A percentile compares a stretch with the other conserved stretches of the same genome.
These are phyloP conservation scores for Ceraceosorus guamensis DNA, from an alignment of 1,284 basidiomycete species.

Conservation along the genomic window DNA sequence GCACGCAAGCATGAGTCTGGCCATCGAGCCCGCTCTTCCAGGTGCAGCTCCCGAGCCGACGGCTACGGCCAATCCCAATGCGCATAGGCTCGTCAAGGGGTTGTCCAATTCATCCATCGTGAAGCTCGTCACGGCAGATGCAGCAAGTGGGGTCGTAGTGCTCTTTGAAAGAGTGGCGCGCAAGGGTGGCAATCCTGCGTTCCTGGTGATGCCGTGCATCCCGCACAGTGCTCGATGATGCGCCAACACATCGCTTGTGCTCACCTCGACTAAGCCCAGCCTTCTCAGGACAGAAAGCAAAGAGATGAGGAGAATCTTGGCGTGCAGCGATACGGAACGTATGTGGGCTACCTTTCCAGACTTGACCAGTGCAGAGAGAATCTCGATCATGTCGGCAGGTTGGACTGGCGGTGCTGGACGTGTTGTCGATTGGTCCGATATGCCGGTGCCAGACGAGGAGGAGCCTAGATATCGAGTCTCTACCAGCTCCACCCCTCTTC, in stretches of 20 bases:
- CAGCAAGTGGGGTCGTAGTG: neutral
- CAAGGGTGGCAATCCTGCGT: neutral
- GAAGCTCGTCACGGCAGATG: neutral
- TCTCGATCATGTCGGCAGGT: slow-evolving; percentile 67
- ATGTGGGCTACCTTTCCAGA: slow-evolving; percentile 62
- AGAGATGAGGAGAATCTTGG: slow-evolving; percentile 56
- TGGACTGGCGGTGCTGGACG: slow-evolving; percentile 52
- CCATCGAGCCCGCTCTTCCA: slow-evolving; percentile 29
- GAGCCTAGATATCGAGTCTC: slow-evolving; percentile 35
- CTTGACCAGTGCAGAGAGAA: slow-evolving; percentile 83
- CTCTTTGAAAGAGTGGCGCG: neutral
- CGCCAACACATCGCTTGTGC: slow-evolving; percentile 64
- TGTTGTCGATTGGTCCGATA: neutral
- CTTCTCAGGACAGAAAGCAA: slow-evolving; percentile 73
- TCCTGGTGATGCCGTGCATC: slow-evolving; percentile 19
- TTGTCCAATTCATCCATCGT: slow-evolving; percentile 14
- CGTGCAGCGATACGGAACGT: slow-evolving; percentile 30
- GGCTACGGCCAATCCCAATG: slow-evolving; percentile 33
- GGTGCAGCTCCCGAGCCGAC: slow-evolving; percentile 38
- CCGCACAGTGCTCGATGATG: slow-evolving; percentile 32
- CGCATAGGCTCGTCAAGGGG: slow-evolving; percentile 26
- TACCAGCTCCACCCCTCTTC: slow-evolving; percentile 49
- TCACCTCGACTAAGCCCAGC: slow-evolving; percentile 78
- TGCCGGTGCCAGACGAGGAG: neutral
- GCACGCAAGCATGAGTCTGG: slow-evolving; percentile 31